Percentiles rank a stretch among this genome's conserved stretches.
Evolutionary conservation across 768 basidiomycete genomes (phyloP).

Genomic region (Mycena maculata): DNA sequence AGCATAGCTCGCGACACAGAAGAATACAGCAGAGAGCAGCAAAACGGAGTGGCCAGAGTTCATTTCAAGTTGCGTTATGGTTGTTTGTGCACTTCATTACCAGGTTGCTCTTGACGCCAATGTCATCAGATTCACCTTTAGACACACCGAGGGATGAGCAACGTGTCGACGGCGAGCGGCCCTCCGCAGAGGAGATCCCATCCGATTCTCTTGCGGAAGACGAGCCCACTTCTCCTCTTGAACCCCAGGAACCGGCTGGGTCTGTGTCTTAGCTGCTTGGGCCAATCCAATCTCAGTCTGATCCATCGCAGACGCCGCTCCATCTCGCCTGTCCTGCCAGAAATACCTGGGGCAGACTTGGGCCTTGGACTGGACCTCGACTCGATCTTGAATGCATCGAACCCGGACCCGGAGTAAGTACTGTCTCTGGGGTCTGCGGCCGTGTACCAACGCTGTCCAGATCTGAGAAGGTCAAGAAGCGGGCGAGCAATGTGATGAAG

Average conservation of each 20-base stretch:
- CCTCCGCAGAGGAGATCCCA: conserved; percentile 1
- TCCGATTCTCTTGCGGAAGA: conserved; percentile 34
- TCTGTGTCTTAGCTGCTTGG: conserved; percentile 40
- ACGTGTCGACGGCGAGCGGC: conserved; percentile 13
- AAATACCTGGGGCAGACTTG: conserved; percentile 64
- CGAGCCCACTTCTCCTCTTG: too few species aligned
- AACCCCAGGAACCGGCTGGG: conserved; percentile 45
- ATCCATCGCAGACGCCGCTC: conserved; percentile 37
- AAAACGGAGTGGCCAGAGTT: conserved; percentile 60
- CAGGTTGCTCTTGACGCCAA: background rate
- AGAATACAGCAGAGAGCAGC: conserved; percentile 60
- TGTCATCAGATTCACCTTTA: conserved; percentile 20
- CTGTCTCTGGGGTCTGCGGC: conserved; percentile 36
- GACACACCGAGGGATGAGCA: conserved; percentile 7
- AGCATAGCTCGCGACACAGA: conserved; percentile 70
- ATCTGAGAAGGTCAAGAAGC: conserved; percentile 69
- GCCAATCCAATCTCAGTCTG: conserved; percentile 9
- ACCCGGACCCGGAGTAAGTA: conserved; percentile 60
- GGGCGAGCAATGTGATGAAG: conserved; percentile 81
- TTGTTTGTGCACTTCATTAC: background rate
- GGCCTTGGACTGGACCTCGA: conserved; percentile 57
- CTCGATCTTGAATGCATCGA: conserved; percentile 53
- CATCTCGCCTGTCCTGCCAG: conserved; percentile 52
- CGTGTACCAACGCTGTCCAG: conserved; percentile 46
- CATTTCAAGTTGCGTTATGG: conserved; percentile 3